These are phyloP conservation scores for Aspergillus transmontanensis DNA, from an alignment of 2,329 filamentous ascomycete species.

Conservation along the genomic window DNA sequence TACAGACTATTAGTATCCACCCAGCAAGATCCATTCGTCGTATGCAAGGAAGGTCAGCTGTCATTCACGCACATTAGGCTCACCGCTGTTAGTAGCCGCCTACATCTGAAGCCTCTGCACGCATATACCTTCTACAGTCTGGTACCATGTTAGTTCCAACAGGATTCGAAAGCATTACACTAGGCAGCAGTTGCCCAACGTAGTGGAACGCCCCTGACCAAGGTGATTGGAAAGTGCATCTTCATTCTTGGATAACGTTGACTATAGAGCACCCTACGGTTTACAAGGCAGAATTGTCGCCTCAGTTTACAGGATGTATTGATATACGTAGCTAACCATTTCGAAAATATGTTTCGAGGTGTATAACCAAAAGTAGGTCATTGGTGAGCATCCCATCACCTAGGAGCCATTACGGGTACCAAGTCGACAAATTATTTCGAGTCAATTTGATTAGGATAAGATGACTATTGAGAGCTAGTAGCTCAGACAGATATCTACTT, in stretches of 20 bases:
- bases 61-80: neutral
- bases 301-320: neutral
- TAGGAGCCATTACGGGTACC: neutral
- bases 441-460: slow-evolving; percentile 17
- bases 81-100: neutral
- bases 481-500: neutral
- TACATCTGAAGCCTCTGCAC: neutral
- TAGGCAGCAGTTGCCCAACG: neutral
- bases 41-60: neutral
- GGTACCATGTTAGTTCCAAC: neutral
- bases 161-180: neutral
- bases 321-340: neutral
- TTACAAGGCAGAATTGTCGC: neutral
- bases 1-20: neutral
- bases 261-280: no score
- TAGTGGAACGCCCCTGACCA: slow-evolving; percentile 6
- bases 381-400: neutral
- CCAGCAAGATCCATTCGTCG: neutral
- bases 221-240: no score
- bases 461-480: slow-evolving; percentile 9
- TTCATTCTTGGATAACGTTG: no score
- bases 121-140: neutral
- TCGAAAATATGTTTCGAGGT: neutral
- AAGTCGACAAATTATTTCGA: slow-evolving; percentile 2
- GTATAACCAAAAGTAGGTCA: neutral